A percentile compares a stretch with the other conserved stretches of the same genome.
Conservation (phyloP, 1,284 basidiomycete species). For the Mycosarcoma maydis region DNA sequence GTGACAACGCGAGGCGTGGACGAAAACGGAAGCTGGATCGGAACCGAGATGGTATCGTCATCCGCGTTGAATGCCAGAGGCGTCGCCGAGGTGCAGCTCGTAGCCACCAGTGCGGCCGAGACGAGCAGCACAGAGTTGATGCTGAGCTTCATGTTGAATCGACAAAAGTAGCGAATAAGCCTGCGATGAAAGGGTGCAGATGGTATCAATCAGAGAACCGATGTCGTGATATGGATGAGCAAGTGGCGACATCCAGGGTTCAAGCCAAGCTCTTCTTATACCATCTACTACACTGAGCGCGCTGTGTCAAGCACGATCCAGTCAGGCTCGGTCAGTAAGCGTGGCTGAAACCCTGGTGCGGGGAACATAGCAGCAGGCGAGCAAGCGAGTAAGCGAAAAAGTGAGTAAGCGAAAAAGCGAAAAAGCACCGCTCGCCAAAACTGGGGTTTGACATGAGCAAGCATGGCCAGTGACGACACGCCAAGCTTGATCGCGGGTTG, state of each 20-base stretch:
- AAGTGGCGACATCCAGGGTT: neutral
- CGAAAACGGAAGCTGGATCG: constrained; percentile 48
- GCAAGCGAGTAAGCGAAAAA: too few relatives aligned
- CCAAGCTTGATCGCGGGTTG: too few relatives aligned
- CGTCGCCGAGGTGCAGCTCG: constrained; percentile 6
- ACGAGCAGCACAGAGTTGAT: constrained; percentile 19
- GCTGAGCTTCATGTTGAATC: constrained; percentile 31
- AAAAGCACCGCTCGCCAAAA: too few relatives aligned
- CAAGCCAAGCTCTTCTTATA: neutral
- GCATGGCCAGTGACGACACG: too few relatives aligned
- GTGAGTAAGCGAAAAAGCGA: too few relatives aligned
- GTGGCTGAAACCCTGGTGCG: too few relatives aligned
- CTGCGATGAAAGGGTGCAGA: neutral
- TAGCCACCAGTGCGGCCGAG: constrained; percentile 21
- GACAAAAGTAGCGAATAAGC: neutral
- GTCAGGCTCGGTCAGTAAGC: too few relatives aligned
- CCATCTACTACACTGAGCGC: too few relatives aligned
- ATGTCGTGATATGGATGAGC: neutral
- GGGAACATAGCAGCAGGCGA: too few relatives aligned
- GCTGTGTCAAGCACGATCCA: too few relatives aligned
- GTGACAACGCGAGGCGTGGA: constrained; percentile 25
- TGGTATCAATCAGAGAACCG: neutral
- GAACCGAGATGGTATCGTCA: constrained; percentile 34
- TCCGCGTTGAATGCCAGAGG: constrained; percentile 37
- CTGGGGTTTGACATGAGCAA: too few relatives aligned